phyloP scores from a whole-genome alignment of 2,329 filamentous ascomycete genomes.

The Pseudogymnoascus sp. region DNA sequence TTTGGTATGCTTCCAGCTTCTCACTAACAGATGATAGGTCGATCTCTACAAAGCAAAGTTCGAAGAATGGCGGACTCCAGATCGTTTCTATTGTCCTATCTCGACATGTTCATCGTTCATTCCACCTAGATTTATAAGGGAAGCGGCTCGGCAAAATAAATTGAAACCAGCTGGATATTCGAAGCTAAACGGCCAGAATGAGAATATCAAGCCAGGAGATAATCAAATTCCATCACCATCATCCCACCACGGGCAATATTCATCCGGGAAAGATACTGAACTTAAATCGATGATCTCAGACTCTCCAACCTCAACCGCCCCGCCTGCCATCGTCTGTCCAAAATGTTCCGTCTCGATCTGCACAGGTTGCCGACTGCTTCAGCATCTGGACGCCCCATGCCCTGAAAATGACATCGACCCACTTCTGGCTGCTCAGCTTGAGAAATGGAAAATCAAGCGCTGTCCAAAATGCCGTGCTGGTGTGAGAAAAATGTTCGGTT shows the following conservation, averaged over 20 bases:
- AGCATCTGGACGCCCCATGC: conserved; percentile 33
- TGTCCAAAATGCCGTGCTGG: conserved; percentile 43
- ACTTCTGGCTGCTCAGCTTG: conserved; percentile 30
- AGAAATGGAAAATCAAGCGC: conserved; percentile 39
- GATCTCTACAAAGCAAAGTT: conserved; percentile 35
- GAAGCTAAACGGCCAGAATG: not conserved
- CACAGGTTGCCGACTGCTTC: conserved; percentile 34
- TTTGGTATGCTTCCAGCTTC: not conserved
- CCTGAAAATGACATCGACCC: conserved; percentile 31
- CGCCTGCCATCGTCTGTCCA: conserved; percentile 34
- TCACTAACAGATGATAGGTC: conserved; percentile 12
- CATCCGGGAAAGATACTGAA: not conserved
- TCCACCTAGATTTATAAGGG: conserved; percentile 24
- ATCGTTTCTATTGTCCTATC: conserved; percentile 42
- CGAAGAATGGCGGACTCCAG: conserved; percentile 39
- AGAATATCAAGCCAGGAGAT: not conserved
- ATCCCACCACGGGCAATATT: not conserved
- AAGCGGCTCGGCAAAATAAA: not conserved
- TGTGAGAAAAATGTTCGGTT: conserved; percentile 41
- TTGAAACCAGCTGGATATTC: not conserved
- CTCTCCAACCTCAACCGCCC: not conserved
- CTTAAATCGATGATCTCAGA: too few relatives aligned
- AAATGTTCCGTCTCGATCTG: conserved; percentile 38
- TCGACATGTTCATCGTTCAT: conserved; percentile 43
- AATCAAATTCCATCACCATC: not conserved